Evolutionary conservation across 129 eudicot genomes (phyloP).

Genomic region (Flaveria brownii): DNA sequence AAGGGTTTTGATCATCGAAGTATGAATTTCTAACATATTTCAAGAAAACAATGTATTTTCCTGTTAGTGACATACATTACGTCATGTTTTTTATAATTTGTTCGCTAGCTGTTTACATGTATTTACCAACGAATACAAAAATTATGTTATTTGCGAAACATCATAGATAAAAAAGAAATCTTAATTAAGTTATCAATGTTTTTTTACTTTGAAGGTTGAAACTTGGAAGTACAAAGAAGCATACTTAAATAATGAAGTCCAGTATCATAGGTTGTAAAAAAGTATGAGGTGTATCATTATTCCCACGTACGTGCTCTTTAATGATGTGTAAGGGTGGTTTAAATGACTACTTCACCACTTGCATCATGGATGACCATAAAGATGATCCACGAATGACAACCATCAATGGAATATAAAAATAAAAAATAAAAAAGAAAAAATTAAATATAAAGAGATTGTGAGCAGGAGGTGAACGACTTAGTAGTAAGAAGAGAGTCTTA

Average conservation of each 20-base stretch:
- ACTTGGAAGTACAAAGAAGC: not conserved
- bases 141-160: too few relatives aligned
- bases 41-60: too few relatives aligned
- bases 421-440: too few relatives aligned
- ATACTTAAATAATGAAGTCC: not conserved
- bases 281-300: not conserved
- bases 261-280: not conserved
- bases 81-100: too few relatives aligned
- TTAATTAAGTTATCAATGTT: not conserved
- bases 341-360: not conserved
- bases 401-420: not conserved
- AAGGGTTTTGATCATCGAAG: too few relatives aligned
- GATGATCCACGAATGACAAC: not conserved
- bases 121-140: too few relatives aligned
- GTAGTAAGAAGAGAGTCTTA: too few relatives aligned
- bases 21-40: too few relatives aligned
- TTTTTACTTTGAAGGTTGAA: not conserved
- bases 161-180: too few relatives aligned
- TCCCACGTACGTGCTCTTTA: not conserved
- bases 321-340: conserved; percentile 3
- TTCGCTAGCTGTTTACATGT: too few relatives aligned
- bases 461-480: too few relatives aligned
- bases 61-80: too few relatives aligned
- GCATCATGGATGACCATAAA: conserved; percentile 1
- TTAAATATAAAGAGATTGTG: not conserved